Percentiles rank a stretch among this genome's conserved stretches.
Conservation (phyloP, 768 basidiomycete genomes). For the Melanogaster broomeanus region DNA sequence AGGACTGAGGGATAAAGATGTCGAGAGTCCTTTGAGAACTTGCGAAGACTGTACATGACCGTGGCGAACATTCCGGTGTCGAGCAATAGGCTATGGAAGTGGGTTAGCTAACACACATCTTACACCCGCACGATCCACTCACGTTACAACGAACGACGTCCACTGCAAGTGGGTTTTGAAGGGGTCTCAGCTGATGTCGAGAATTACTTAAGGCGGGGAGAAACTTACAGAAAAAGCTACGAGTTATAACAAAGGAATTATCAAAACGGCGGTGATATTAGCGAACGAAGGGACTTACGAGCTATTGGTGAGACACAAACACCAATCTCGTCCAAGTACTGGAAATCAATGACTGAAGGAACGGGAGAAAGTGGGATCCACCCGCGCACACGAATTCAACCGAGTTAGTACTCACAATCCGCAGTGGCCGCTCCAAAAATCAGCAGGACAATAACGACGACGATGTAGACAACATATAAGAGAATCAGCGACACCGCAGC, state of each 20-base stretch:
- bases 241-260: not conserved
- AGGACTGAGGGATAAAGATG: constrained; percentile 8
- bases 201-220: no score
- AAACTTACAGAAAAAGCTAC: not conserved
- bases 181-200: not conserved
- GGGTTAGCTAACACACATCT: not conserved
- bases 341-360: not conserved
- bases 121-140: no score
- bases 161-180: not conserved
- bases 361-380: no score
- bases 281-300: not conserved
- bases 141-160: no score
- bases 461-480: constrained; percentile 7
- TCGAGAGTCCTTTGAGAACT: constrained; percentile 2
- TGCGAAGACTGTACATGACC: constrained; percentile 6
- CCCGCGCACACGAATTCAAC: not conserved
- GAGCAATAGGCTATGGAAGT: constrained; percentile 6
- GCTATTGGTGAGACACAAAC: constrained; percentile 1
- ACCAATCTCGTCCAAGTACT: not conserved
- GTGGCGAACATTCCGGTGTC: constrained; percentile 2
- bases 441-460: constrained; percentile 3
- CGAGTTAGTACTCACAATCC: not conserved
- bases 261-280: not conserved
- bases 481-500: constrained; percentile 1
- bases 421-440: not conserved